phyloP scores from a whole-genome alignment of 1,139 yeast genomes.

The Meyerozyma sp. region DNA sequence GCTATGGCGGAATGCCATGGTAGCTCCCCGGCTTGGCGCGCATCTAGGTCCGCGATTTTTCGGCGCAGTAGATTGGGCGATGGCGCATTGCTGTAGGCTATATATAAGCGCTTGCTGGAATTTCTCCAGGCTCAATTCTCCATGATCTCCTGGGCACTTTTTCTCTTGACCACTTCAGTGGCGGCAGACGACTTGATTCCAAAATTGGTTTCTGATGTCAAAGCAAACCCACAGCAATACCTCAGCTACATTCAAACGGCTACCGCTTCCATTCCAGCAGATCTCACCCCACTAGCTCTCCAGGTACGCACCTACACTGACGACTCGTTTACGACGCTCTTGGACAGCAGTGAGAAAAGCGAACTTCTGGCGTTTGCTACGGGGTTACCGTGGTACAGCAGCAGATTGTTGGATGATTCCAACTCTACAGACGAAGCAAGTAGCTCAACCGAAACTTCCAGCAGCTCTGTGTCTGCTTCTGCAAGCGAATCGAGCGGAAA shows the following conservation, averaged over 20 bases:
- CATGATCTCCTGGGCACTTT: not conserved
- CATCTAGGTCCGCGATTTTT: no score
- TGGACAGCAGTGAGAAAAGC: slow-evolving; percentile 14
- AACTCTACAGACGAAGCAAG: not conserved
- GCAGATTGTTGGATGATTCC: slow-evolving; percentile 7
- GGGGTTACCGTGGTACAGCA: slow-evolving; percentile 39
- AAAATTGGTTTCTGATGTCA: slow-evolving; percentile 23
- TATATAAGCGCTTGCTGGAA: not conserved
- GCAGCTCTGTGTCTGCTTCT: not conserved
- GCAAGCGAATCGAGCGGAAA: not conserved
- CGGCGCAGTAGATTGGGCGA: not conserved
- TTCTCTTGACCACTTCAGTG: not conserved
- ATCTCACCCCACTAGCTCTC: slow-evolving; percentile 19
- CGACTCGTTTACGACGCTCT: slow-evolving; percentile 36
- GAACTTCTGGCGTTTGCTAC: slow-evolving; percentile 28
- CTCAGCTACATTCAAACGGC: slow-evolving; percentile 19
- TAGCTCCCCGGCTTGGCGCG: no score
- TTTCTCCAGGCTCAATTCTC: no score
- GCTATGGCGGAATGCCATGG: no score
- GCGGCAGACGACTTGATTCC: slow-evolving; percentile 11
- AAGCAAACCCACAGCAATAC: slow-evolving; percentile 17
- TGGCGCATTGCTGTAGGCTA: no score
- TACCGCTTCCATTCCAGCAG: slow-evolving; percentile 16
- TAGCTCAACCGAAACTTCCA: not conserved
- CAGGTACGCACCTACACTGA: slow-evolving; percentile 35